A percentile compares a stretch with the other conserved stretches of the same genome.
Evolutionary conservation across 2,329 filamentous ascomycete genomes (phyloP).

Genomic region (Penicillium glabrum): DNA sequence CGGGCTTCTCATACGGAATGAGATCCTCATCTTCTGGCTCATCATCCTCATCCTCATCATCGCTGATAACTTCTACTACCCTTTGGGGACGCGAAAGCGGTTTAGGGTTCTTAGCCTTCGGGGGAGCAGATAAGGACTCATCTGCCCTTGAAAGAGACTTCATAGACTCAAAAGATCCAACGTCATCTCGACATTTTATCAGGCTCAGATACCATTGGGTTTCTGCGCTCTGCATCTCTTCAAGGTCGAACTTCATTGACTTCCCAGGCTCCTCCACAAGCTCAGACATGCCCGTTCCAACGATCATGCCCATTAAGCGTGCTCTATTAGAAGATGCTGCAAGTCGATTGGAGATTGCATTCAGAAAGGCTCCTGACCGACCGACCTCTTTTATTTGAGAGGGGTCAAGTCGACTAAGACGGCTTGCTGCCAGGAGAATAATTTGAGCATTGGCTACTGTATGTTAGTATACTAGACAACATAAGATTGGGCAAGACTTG

Average conservation of each 20-base stretch:
- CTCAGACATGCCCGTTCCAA: constrained; percentile 70
- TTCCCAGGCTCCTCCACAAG: constrained; percentile 67
- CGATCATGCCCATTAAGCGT: constrained; percentile 82
- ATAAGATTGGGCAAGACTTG: neutral
- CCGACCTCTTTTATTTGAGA: constrained; percentile 68
- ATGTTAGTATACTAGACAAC: constrained; percentile 19
- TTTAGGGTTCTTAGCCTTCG: constrained; percentile 5
- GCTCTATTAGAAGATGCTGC: constrained; percentile 71
- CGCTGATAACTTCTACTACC: constrained; percentile 63
- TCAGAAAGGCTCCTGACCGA: constrained; percentile 71
- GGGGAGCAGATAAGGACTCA: constrained; percentile 15
- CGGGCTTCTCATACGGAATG: constrained; percentile 77
- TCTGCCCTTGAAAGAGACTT: constrained; percentile 20
- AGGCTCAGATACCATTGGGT: constrained; percentile 73
- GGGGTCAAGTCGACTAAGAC: constrained; percentile 66
- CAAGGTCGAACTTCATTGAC: constrained; percentile 78
- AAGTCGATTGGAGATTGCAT: constrained; percentile 80
- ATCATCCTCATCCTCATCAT: constrained; percentile 47
- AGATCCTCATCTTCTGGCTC: constrained; percentile 66
- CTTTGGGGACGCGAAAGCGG: constrained; percentile 10
- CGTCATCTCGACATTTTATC: constrained; percentile 59
- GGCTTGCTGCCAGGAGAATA: constrained; percentile 74
- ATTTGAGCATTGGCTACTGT: constrained; percentile 73
- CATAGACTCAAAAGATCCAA: constrained; percentile 60
- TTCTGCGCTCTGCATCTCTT: constrained; percentile 73